phyloP scores from a whole-genome alignment of 164 flowering plant species.

The Umbilicus rupestris region DNA sequence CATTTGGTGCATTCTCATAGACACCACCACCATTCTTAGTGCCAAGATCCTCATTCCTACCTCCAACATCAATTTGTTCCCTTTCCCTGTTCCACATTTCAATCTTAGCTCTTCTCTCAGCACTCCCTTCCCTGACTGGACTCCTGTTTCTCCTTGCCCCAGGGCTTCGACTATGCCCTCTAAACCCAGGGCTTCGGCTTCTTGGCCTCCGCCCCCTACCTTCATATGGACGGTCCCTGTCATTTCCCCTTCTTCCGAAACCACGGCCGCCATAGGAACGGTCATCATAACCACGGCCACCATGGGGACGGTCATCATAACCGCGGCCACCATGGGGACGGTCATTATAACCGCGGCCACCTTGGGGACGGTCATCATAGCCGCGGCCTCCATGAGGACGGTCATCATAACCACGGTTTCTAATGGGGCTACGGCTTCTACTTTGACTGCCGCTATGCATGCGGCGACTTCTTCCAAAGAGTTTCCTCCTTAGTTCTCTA shows the following conservation, averaged over 20 bases:
- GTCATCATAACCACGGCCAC: no score
- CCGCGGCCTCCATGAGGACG: constrained; percentile 42
- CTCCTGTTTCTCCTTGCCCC: constrained; percentile 52
- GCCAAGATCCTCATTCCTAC: constrained; percentile 13
- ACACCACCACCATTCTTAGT: constrained; percentile 11
- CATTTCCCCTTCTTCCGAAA: constrained; percentile 38
- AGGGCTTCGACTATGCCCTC: constrained; percentile 61
- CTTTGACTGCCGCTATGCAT: constrained; percentile 58
- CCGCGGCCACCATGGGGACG: constrained; percentile 42
- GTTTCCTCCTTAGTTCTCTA: constrained; percentile 67
- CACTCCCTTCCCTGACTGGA: constrained; percentile 81
- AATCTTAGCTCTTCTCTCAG: constrained; percentile 85
- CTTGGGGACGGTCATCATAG: constrained; percentile 29
- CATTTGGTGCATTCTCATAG: constrained; percentile 14
- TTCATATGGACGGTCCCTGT: constrained; percentile 35
- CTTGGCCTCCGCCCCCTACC: constrained; percentile 43
- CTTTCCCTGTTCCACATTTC: constrained; percentile 87
- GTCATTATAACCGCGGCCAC: constrained; percentile 34
- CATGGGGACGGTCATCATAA: constrained; percentile 29
- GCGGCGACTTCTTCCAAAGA: constrained; percentile 50
- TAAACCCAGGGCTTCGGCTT: constrained; percentile 51
- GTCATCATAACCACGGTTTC: constrained; percentile 62
- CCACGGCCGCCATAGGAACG: no score
- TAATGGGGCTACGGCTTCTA: constrained; percentile 60
- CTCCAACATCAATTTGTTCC: constrained; percentile 38